phyloP scores from a whole-genome alignment of 1,284 basidiomycete genomes.

The Dichomitus squalens region DNA sequence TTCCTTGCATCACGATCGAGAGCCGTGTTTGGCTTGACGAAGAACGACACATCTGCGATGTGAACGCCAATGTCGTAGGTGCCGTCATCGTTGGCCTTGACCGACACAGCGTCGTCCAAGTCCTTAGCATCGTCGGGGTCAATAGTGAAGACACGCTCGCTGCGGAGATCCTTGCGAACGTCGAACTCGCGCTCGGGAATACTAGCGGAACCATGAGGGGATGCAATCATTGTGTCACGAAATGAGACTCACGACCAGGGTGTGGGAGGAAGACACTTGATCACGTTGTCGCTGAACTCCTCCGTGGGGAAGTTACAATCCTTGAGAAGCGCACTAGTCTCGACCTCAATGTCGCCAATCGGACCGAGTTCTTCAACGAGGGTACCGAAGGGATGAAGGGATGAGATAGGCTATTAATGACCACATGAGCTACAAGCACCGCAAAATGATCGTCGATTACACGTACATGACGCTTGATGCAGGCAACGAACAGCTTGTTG shows the following conservation, averaged over 20 bases:
- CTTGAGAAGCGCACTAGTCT: slow-evolving; percentile 96
- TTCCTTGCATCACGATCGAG: slow-evolving; percentile 98
- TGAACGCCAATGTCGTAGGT: slow-evolving; percentile 93
- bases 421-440: slow-evolving; percentile 16
- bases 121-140: slow-evolving; percentile 92
- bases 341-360: slow-evolving; percentile 98
- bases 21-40: slow-evolving; percentile 95
- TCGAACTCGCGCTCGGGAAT: slow-evolving; percentile 93
- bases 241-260: slow-evolving; percentile 81
- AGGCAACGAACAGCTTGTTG: slow-evolving; percentile 93
- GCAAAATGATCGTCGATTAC: neutral
- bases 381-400: slow-evolving; percentile 98
- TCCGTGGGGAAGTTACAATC: slow-evolving; percentile 98
- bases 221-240: neutral
- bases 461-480: slow-evolving; percentile 94
- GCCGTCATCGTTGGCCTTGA: slow-evolving; percentile 88
- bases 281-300: slow-evolving; percentile 90
- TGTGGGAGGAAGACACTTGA: slow-evolving; percentile 93
- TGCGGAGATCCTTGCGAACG: slow-evolving; percentile 84
- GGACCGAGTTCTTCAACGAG: slow-evolving; percentile 97
- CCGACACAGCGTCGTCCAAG: slow-evolving; percentile 92
- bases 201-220: slow-evolving; percentile 39
- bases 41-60: slow-evolving; percentile 95
- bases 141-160: slow-evolving; percentile 89
- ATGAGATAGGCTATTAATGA: slow-evolving; percentile 77